Conservation (phyloP, 768 basidiomycete genomes). For the Hericium alpestre region DNA sequence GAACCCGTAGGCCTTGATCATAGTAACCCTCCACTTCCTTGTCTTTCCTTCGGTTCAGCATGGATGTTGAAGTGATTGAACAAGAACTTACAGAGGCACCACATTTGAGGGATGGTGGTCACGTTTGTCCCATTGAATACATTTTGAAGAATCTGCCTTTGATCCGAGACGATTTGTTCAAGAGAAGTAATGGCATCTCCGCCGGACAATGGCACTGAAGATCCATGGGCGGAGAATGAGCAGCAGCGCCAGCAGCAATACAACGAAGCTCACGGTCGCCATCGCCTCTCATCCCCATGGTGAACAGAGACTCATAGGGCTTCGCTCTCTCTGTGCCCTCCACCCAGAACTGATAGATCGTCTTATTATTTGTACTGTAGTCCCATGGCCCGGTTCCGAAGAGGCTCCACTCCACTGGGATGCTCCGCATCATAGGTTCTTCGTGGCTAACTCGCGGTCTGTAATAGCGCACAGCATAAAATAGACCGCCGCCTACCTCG, state of each 20-base stretch:
- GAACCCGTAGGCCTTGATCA: constrained; percentile 48
- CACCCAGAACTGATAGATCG: constrained; percentile 53
- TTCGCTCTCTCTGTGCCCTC: constrained; percentile 48
- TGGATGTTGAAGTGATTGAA: background rate
- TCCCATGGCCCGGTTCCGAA: constrained; percentile 55
- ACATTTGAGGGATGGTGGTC: constrained; percentile 51
- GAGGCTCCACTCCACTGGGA: constrained; percentile 52
- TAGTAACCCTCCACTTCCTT: constrained; percentile 62
- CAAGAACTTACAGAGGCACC: constrained; percentile 40
- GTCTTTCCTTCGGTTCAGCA: constrained; percentile 15
- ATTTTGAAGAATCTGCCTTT: constrained; percentile 45
- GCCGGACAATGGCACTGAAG: constrained; percentile 41
- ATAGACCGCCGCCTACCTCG: constrained; percentile 29
- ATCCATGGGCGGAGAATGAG: background rate
- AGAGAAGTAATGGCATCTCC: constrained; percentile 40
- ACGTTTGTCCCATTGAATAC: constrained; percentile 39
- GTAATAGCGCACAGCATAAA: background rate
- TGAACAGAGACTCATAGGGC: constrained; percentile 52
- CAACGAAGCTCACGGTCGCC: constrained; percentile 23
- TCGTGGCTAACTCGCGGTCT: constrained; percentile 36
- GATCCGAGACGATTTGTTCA: constrained; percentile 46
- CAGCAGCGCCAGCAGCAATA: background rate
- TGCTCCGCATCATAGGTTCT: constrained; percentile 68
- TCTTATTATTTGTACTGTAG: constrained; percentile 41
- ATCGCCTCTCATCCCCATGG: constrained; percentile 59